Evolutionary conservation across 352 stramenopile genomes (phyloP).

Genomic region (Pythium dissotocum): DNA sequence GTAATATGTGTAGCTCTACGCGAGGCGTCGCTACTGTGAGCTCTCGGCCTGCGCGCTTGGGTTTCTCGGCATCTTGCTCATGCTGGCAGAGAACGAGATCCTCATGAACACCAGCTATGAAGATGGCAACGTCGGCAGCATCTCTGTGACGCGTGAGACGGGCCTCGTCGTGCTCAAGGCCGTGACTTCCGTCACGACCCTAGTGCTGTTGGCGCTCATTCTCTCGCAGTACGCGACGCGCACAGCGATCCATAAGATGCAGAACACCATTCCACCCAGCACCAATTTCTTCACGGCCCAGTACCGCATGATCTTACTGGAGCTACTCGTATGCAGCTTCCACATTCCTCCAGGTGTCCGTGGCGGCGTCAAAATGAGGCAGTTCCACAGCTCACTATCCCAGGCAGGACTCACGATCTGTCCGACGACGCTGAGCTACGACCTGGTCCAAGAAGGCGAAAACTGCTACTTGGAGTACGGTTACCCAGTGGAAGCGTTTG

Average conservation of each 20-base stretch:
- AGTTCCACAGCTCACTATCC: constrained; percentile 44
- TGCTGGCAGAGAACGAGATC: constrained; percentile 73
- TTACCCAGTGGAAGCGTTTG: constrained; percentile 62
- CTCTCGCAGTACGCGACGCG: constrained; percentile 52
- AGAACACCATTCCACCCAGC: constrained; percentile 41
- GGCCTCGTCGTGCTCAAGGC: constrained; percentile 41
- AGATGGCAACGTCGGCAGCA: not conserved
- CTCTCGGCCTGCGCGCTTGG: constrained; percentile 47
- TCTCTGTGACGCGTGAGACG: constrained; percentile 2
- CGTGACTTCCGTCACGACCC: constrained; percentile 36
- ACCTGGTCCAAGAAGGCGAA: constrained; percentile 30
- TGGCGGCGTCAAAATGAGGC: constrained; percentile 41
- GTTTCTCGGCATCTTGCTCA: constrained; percentile 53
- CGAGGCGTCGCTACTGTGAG: constrained; percentile 45
- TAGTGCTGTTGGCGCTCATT: constrained; percentile 45
- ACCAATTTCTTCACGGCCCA: constrained; percentile 31
- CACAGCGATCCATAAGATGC: constrained; percentile 50
- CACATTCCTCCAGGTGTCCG: constrained; percentile 55
- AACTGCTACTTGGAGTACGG: constrained; percentile 63
- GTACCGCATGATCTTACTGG: constrained; percentile 41
- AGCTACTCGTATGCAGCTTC: constrained; percentile 65
- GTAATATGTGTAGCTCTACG: constrained; percentile 45
- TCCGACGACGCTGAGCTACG: constrained; percentile 30
- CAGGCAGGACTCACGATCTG: constrained; percentile 21
- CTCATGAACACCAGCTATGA: constrained; percentile 29